Evolutionary conservation across 1,284 basidiomycete species (phyloP), one percentile per base, ranked within the genome.

Genomic region (Trichosporon sp.): DNA sequence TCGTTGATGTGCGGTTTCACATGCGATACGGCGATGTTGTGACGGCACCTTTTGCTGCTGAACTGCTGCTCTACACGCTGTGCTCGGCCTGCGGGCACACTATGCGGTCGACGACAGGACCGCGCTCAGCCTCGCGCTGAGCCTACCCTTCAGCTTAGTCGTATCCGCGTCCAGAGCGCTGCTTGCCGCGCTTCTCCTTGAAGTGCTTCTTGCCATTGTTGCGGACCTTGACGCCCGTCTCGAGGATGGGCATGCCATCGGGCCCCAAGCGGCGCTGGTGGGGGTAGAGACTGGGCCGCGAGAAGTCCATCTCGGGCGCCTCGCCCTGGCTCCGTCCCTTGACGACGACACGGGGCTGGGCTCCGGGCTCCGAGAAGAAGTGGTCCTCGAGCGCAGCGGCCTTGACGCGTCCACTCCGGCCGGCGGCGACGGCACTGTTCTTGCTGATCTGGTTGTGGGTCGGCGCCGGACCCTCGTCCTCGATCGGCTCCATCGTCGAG

Each of bases 161-260:
- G 78, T 97, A 97, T 37, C 95, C 95, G 78, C 89, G 91, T 32
- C 95, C 95, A 78, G 92, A 94, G 76, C 95, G 86, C 84, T 94
- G 91, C 85, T 98, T 98, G 70, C 88, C 88, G 70, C 87, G 93
- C 90, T 85, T 88, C 78, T 90, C 92, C 85, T 96, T 98, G 86
- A 93, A 92, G 78, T 92, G 91, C 82, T 94, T 96, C 87, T 97
- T 98, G 21, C 89, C 87, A 59, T 85, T 86, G 68, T 88, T 76
- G n/a, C 89, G 82, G 1, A 86, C 80, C 81, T 71, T 86, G 85
- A 73, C 86, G 84, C 10, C 86, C 86, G 54, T 82, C 84, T 66
- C 74, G 76, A 72, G 66, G 66, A 92, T 78, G 16, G 85, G 85
- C 32, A 87, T 89, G 2, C 94, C 94, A 79, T 94, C 91, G 70